Base-by-base conservation (phyloP, 441 rosid species). In the Dalechampia spathulata region DNA sequence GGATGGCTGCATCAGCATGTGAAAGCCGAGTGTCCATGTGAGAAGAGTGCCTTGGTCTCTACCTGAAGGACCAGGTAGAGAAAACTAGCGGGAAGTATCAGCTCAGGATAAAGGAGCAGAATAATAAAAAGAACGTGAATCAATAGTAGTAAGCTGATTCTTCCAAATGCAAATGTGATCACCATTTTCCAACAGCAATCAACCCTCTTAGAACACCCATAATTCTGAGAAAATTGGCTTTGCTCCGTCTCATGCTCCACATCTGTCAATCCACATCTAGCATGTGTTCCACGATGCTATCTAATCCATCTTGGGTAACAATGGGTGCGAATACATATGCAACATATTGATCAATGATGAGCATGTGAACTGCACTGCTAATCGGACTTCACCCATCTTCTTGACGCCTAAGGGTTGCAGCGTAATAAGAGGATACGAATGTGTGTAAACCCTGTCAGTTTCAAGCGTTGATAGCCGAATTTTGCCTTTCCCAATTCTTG, bases 171-270 rank as follows among this genome's bases (percentile, higher is more conserved):
- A 78, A 41, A 89, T 79, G 16, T 82, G 83, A 60, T 84, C 90
- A 59, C 96, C 96, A 89, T 65, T 65, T 86, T 4, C 85, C 82
- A 7, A 83, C 80, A 20, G 85, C 75, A 50, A 89, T 76, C 59
- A 89, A 25, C n/a, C 90, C 81, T 25, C 78, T 62, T 42, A 86
- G 69, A 23, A 89, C 81, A 3, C 62, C 71, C 86, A 86, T 79
- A 51, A 89, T 83, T 44, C 92, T 63, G 65, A 83, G 83, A 70
- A 86, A 86, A 56, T 86, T 89, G 13, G 96, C 96, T 63, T 89
- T 89, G 75, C 96, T 89, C 61, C 92, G 78, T 62, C 96, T 82
- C 95, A 89, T 89, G 75, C 85, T 89, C 95, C 96, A 86, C 92
- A 82, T 82, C 59, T 88, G 94, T 1, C 86, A 86, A 53, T 82